phyloP scores from a whole-genome alignment of 805 yeast genomes.

The Wickerhamomyces rabaulensis region DNA sequence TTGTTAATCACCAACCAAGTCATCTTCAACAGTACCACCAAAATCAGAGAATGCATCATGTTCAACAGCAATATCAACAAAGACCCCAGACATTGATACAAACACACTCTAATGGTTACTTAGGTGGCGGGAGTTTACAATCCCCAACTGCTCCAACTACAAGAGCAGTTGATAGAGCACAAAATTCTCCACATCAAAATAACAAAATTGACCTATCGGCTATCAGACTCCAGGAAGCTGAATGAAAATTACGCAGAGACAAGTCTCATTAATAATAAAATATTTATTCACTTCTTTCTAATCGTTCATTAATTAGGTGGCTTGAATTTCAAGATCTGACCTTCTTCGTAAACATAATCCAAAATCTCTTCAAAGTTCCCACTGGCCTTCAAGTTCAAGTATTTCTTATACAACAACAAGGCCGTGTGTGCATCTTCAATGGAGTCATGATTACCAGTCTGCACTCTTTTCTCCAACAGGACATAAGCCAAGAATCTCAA shows the following conservation, averaged over 20 bases:
- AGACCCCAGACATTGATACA: constrained; percentile 2
- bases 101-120: neutral
- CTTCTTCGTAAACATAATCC: constrained; percentile 66
- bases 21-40: constrained; percentile 8
- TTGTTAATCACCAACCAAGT: neutral
- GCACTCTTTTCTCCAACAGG: constrained; percentile 70
- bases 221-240: constrained; percentile 16
- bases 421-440: constrained; percentile 95
- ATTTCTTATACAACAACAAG: constrained; percentile 65
- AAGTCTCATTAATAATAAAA: neutral
- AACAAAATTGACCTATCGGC: constrained; percentile 23
- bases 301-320: constrained; percentile 18
- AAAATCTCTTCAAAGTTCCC: constrained; percentile 61
- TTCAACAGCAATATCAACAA: constrained; percentile 13
- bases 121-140: constrained; percentile 3
- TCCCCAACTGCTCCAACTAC: constrained; percentile 30
- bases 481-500: constrained; percentile 83
- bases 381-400: constrained; percentile 50
- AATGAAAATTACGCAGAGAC: constrained; percentile 6
- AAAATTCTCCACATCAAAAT: constrained; percentile 16
- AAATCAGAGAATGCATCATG: constrained; percentile 9
- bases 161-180: constrained; percentile 35
- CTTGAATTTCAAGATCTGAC: constrained; percentile 30
- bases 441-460: constrained; percentile 92
- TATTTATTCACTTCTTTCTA: neutral